These are phyloP conservation scores for Umbelopsis sp. DNA, from an alignment of 371 early-diverging fungal species.

Conservation along the genomic window DNA sequence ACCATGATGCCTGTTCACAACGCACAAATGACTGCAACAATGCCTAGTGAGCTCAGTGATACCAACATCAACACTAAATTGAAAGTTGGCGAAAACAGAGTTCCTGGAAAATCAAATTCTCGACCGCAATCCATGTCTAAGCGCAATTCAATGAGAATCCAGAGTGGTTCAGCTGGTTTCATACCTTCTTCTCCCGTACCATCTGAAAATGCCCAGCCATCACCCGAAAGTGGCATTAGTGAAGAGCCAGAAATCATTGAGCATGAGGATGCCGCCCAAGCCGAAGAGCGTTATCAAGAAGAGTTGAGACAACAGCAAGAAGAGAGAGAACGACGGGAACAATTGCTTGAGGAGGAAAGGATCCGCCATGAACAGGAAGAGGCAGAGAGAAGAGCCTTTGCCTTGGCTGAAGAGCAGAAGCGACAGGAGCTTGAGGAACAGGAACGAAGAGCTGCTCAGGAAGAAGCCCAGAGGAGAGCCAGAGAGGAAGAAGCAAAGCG, in stretches of 20 bases:
- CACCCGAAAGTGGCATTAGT: constrained; percentile 9
- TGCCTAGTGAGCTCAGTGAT: constrained; percentile 44
- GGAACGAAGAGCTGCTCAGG: constrained; percentile 19
- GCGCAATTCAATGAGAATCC: constrained; percentile 24
- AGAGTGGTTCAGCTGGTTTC: not conserved
- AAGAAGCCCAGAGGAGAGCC: constrained; percentile 19
- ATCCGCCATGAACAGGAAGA: constrained; percentile 15
- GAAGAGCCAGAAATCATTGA: constrained; percentile 16
- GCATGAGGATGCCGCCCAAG: constrained; percentile 6
- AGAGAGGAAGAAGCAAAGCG: constrained; percentile 20
- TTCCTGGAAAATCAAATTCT: constrained; percentile 36
- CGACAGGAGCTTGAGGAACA: not conserved
- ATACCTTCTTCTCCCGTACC: not conserved
- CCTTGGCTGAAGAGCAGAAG: not conserved
- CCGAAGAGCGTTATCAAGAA: constrained; percentile 15
- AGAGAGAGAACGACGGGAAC: constrained; percentile 15
- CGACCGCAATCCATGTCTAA: constrained; percentile 39
- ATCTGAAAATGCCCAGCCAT: not conserved
- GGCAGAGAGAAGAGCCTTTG: constrained; percentile 19
- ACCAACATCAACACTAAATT: constrained; percentile 39
- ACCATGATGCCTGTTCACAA: constrained; percentile 56
- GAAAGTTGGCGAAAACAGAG: constrained; percentile 42
- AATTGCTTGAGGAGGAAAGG: not conserved
- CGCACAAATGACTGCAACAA: constrained; percentile 56
- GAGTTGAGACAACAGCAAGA: constrained; percentile 22